Base-by-base conservation (phyloP, 495 filamentous ascomycete species). In the Penicillium alfredii region DNA sequence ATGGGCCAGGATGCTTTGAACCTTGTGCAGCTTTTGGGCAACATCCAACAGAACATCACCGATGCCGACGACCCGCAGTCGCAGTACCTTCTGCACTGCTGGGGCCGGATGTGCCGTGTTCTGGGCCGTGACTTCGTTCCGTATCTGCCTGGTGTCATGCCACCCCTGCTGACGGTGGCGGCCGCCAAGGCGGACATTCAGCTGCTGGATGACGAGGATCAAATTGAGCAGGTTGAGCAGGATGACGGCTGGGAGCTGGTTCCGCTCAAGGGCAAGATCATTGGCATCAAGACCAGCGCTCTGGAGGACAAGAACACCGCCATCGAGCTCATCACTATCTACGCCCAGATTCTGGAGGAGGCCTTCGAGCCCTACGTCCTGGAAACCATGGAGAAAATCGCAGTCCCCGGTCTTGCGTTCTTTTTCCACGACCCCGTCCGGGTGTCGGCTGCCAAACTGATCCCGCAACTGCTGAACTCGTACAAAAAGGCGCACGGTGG, bases 361-460 rank as follows among this genome's bases (percentile, higher is more conserved):
- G 81, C 84, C 18, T 97, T 99, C 54, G 88, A 92, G 43, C 85
- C 84, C 2, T 96, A 94, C 44, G 93, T 94, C 19, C 61, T 81
- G 15, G 80, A 94, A 26, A 94, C 94, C 42, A 92, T 96, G 85
- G 88, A 92, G 60, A 92, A 93, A 60, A 92, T 97, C 51, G 88
- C 89, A 4, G 66, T 99, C 20, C 90, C 93, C 14, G 88, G 93
- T 1, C 75, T 99, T 13, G 84, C 86, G 4, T 99, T 97, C 75
- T 97, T 99, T 72, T 99, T 99, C 77, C 94, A 97, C 59, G 93
- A 99, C 61, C 88, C 92, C 1, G 93, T 97, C 26, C 84, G 93
- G 11, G 89, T 93, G 21, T 86, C 93, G 13, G 92, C 93, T 8
- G 93, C 93, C 4, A 96, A 94, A 63, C 77, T 89, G 44, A 84